phyloP scores from a whole-genome alignment of 345 rosid genomes.

The rapeseed (Brassica napus) region DNA sequence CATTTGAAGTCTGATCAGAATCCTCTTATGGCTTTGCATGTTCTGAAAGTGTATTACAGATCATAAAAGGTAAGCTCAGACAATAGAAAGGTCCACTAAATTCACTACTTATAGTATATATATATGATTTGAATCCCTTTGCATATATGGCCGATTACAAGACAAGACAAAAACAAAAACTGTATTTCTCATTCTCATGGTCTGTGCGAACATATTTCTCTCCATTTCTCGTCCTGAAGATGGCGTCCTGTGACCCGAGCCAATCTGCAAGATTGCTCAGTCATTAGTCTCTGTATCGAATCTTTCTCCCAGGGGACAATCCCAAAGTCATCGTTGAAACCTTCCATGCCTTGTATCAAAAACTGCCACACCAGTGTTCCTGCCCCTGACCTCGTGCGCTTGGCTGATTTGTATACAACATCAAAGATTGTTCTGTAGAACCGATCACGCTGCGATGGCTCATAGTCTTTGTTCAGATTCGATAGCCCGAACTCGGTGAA shows the following conservation, averaged over 20 bases:
- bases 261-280: constrained; percentile 73
- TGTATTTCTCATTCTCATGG: constrained; percentile 23
- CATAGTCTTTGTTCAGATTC: constrained; percentile 66
- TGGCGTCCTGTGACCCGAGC: constrained; percentile 46
- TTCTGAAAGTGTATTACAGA: not conserved
- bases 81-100: not conserved
- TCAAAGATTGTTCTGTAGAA: constrained; percentile 63
- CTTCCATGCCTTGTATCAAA: constrained; percentile 83
- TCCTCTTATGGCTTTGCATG: not conserved
- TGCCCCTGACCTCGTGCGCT: constrained; percentile 71
- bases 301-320: constrained; percentile 75
- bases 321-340: constrained; percentile 79
- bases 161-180: not conserved
- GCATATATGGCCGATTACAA: not conserved
- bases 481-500: constrained; percentile 90
- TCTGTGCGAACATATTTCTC: constrained; percentile 48
- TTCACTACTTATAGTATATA: not conserved
- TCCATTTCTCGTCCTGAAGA: constrained; percentile 42
- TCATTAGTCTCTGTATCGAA: constrained; percentile 54
- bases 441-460: constrained; percentile 58
- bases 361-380: constrained; percentile 88
- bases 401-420: constrained; percentile 65
- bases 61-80: not conserved
- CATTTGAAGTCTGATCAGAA: not conserved
- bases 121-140: constrained; percentile 11